Evolutionary conservation across 139 green algal genomes (phyloP).

Genomic region (Zygnema circumcarinatum): DNA sequence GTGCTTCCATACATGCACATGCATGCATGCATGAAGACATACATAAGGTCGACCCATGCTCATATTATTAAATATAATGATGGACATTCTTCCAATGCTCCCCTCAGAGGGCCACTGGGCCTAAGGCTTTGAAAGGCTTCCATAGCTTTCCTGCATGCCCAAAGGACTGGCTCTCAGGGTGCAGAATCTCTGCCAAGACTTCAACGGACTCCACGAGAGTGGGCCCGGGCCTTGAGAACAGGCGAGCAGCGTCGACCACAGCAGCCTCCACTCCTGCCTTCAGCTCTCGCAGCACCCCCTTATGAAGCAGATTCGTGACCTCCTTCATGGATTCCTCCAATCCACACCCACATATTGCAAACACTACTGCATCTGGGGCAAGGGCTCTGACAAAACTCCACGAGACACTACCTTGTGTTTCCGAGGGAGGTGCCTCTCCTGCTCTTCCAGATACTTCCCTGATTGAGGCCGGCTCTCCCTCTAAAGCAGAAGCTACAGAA

Average conservation of each 20-base stretch:
- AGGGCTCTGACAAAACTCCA: neutral
- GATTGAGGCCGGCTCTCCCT: too few species aligned
- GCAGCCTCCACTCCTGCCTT: constrained; percentile 22
- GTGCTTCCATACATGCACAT: too few species aligned
- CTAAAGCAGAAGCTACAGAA: too few species aligned
- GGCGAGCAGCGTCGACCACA: constrained; percentile 35
- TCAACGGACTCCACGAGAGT: constrained; percentile 55
- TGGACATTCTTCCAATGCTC: too few species aligned
- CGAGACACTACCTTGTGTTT: neutral
- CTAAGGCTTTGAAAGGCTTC: constrained; percentile 8
- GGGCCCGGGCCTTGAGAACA: constrained; percentile 52
- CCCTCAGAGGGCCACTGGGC: too few species aligned
- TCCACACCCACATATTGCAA: constrained; percentile 70
- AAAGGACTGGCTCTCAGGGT: constrained; percentile 56
- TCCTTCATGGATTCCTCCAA: constrained; percentile 45
- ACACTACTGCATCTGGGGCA: constrained; percentile 68
- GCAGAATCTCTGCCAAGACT: constrained; percentile 54
- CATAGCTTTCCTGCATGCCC: constrained; percentile 43
- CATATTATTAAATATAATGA: too few species aligned
- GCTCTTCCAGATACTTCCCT: neutral
- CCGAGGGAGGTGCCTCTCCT: neutral
- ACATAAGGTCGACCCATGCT: too few species aligned
- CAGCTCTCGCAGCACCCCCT: neutral
- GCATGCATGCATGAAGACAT: too few species aligned
- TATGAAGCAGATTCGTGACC: neutral